A percentile compares a stretch with the other conserved stretches of the same genome.
Conservation (phyloP, 768 basidiomycete species). For the Kwoniella europaea region DNA sequence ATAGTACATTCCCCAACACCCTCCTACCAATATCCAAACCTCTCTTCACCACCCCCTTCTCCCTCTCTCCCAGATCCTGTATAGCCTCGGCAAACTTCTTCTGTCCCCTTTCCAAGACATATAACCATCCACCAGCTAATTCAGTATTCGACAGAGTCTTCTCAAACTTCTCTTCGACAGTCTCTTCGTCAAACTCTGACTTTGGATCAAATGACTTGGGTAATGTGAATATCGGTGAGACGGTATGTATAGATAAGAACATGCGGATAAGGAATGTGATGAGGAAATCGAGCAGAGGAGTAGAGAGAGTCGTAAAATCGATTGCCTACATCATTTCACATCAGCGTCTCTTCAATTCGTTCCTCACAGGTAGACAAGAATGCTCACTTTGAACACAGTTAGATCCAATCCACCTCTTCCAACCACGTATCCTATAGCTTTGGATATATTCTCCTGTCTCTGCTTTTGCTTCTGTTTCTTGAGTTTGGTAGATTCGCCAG, state of each 20-base stretch:
- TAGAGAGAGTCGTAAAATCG: conserved; percentile 77
- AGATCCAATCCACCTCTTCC: conserved; percentile 79
- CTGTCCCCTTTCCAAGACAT: conserved; percentile 64
- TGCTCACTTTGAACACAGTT: conserved; percentile 77
- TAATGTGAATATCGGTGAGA: conserved; percentile 67
- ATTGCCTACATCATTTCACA: conserved; percentile 68
- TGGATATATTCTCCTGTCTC: conserved; percentile 74
- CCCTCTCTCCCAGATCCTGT: conserved; percentile 52
- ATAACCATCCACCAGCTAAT: conserved; percentile 75
- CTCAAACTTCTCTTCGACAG: conserved; percentile 73
- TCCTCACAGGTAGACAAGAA: not conserved
- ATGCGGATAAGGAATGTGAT: conserved; percentile 71
- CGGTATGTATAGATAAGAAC: conserved; percentile 74
- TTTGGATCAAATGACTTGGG: conserved; percentile 32
- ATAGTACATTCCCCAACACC: conserved; percentile 61
- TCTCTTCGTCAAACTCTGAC: conserved; percentile 45
- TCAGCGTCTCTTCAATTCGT: not conserved
- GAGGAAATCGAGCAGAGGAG: conserved; percentile 70
- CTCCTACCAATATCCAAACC: conserved; percentile 71
- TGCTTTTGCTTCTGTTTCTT: conserved; percentile 63
- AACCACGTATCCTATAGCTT: conserved; percentile 90
- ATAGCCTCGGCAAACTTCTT: not conserved
- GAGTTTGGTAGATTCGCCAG: conserved; percentile 70
- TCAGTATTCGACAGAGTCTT: conserved; percentile 71
- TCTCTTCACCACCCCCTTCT: conserved; percentile 66